Evolutionary conservation across 768 basidiomycete species (phyloP), one percentile per base, ranked within the genome.

Genomic region (Mrakia gelida): DNA sequence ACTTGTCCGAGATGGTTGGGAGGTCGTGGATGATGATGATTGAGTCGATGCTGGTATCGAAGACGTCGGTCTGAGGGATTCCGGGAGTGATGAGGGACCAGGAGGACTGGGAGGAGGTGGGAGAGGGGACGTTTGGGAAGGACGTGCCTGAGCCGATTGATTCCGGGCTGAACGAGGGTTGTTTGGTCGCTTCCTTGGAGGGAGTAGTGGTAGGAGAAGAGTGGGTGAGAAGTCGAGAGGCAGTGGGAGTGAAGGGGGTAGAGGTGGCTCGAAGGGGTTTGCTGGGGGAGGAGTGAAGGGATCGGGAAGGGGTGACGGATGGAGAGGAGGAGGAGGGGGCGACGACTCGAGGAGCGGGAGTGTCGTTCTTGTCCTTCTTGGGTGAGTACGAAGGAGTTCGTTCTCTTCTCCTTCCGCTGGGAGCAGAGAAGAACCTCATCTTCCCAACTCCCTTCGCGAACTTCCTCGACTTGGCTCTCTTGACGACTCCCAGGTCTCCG

Each of bases 21-120:
- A 61, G 65, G 26, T 78, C 77, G 73, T 78, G 73, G 65, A 78
- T 34, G 73, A 78, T 74, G 21, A 72, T 74, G 65, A 78, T 65
- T 23, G 72, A 41, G 77, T 73, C 41, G 61, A 30, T 38, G n/a
- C 54, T 38, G 38, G 72, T 52, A 28, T 73, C 72, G 54, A 59
- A 59, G 30, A 38, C 10, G 0, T 45, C 49, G 18, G 32, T 41
- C 75, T 67, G 49, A n/a, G 38, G 38, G 63, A 75, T 62, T 38
- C 30, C 38, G 49, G 67, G 62, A n/a, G 72, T 61, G 34, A 59
- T 28, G 72, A 61, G 72, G 28, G 56, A 56, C 49, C 30, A 73
- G 21, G 75, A 75, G 3, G 67, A 54, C 16, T 45, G 41, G 9
- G 75, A 67, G 18, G 61, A 75, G 8, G 75, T 54, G 21, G 75